A percentile compares a stretch with the other conserved stretches of the same genome.
These are phyloP conservation scores for Sanghuangporus weigelae DNA, from an alignment of 1,284 basidiomycete genomes.

Conservation along the genomic window DNA sequence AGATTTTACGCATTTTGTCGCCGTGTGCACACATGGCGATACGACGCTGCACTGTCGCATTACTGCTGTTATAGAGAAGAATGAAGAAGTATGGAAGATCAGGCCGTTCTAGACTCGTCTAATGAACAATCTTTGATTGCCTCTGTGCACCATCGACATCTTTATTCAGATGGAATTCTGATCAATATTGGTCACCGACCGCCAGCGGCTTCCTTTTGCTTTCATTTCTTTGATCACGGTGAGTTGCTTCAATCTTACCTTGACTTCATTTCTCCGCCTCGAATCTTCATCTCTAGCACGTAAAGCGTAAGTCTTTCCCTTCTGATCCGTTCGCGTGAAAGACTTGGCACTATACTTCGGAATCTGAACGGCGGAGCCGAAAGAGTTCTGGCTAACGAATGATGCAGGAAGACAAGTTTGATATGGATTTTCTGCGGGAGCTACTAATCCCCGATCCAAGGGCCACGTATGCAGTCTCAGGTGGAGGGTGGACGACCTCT, in stretches of 20 bases:
- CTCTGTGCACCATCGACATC: background rate
- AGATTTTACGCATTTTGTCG: background rate
- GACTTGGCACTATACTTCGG: too few species aligned
- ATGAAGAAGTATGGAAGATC: background rate
- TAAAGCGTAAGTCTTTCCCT: too few species aligned
- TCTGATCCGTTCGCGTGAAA: too few species aligned
- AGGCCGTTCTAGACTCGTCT: slow-evolving; percentile 6
- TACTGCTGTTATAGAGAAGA: background rate
- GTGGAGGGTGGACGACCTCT: background rate
- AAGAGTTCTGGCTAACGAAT: too few species aligned
- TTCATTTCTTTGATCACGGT: too few species aligned
- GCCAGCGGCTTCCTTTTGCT: too few species aligned
- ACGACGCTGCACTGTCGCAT: background rate
- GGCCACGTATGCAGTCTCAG: background rate
- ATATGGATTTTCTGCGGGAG: background rate
- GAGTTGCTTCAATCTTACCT: background rate
- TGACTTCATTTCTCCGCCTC: background rate
- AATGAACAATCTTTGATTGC: slow-evolving; percentile 1
- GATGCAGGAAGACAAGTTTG: background rate
- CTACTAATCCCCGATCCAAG: background rate
- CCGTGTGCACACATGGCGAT: background rate
- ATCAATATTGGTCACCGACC: background rate
- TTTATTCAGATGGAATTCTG: background rate
- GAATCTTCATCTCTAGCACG: too few species aligned
- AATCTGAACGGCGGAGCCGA: too few species aligned